Evolutionary conservation across 2,329 filamentous ascomycete species (phyloP), one percentile per base, ranked within the genome.

Genomic region (Ophiobolus disseminans): DNA sequence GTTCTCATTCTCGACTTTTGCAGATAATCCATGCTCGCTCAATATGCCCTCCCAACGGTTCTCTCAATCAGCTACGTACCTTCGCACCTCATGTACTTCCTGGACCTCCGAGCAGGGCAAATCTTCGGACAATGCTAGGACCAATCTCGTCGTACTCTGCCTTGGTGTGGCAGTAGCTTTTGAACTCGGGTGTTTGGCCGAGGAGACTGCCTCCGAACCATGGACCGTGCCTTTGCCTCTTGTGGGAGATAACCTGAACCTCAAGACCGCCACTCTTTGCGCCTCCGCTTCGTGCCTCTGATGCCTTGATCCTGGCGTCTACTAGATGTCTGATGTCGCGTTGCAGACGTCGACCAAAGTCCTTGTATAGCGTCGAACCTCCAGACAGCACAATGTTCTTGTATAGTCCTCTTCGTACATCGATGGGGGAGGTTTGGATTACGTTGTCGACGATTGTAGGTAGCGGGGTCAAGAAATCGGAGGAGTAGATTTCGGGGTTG

Each of bases 371-470:
- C 17, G 94, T 99, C 62, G 92, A 97, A 65, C 94, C 94, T 72
- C 94, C 94, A 3, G 93, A 97, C 28, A 99, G 82, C 26, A 99
- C 94, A 77, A 99, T 99, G 78, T 99, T 99, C 86, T 99, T 99
- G 85, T 99, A 99, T 28, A 99, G 82, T 32, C 94, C 94, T 77
- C 94, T 86, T 69, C 94, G 89, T 36, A 99, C 95, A 70, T 99
- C 94, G 65, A 99, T 99, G 32, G 94, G 94, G 25, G 93, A 96
- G 47, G 91, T 93, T 76, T 99, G 94, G 65, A 99, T 99, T 57
- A 97, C 94, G 47, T 88, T 89, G 71, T 99, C 94, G 54, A 99
- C 95, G 40, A 99, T 94, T 40, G 85, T 89, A 19, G 94, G 94
- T 7, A 99, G 84, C 11, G 94, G 94, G 10, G 94, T 99, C 59